Evolutionary conservation across 192 early-diverging fungal genomes (phyloP).

Genomic region (Coemansia sp.): DNA sequence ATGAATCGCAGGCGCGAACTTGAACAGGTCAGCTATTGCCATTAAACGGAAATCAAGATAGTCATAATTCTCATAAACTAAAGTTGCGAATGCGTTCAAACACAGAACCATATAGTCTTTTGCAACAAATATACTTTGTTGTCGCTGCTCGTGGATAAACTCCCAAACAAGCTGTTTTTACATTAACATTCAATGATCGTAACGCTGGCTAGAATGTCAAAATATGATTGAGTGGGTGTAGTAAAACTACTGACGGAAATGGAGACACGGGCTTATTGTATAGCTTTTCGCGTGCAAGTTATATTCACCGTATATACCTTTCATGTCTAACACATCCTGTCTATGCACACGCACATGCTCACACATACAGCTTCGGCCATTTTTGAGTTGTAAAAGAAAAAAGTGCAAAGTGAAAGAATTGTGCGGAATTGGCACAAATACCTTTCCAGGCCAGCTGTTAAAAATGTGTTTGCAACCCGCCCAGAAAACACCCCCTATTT

Average conservation of each 20-base stretch:
- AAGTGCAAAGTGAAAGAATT: background rate
- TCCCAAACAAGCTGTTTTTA: background rate
- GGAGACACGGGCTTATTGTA: background rate
- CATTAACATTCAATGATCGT: background rate
- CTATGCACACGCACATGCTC: background rate
- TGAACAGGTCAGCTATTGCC: background rate
- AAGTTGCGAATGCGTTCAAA: background rate
- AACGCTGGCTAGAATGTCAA: background rate
- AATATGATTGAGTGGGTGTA: background rate
- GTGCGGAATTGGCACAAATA: background rate
- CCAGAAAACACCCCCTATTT: background rate
- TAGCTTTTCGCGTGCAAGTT: background rate
- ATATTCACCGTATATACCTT: background rate
- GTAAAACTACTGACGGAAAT: background rate
- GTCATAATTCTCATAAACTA: background rate
- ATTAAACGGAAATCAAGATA: background rate
- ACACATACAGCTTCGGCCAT: background rate
- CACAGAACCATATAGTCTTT: background rate
- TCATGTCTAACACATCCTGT: background rate
- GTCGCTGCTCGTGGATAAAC: background rate
- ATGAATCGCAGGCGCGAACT: background rate
- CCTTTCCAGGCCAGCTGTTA: background rate
- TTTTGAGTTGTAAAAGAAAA: conserved; percentile 2
- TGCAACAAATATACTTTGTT: background rate
- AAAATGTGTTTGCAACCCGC: background rate